A percentile compares a stretch with the other conserved stretches of the same genome.
Conservation (phyloP, 176 grass and related monocot species). For the Oryza nivara region DNA sequence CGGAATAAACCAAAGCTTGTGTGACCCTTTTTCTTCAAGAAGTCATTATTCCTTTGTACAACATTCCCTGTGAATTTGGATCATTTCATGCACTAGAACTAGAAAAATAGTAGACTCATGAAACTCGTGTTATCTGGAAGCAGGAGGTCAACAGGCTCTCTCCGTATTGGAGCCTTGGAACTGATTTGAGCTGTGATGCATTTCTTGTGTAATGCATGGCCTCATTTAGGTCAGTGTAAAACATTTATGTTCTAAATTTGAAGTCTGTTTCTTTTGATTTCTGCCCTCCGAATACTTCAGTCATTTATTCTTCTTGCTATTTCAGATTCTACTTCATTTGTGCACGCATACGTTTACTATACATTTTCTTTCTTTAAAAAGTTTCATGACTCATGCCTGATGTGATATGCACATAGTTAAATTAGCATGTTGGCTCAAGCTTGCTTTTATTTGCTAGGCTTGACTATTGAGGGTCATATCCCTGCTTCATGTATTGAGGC, state of each 20-base stretch:
- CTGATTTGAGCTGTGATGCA: conserved; percentile 84
- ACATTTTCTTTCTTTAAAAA: conserved; percentile 33
- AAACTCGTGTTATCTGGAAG: conserved; percentile 91
- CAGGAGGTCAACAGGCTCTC: conserved; percentile 85
- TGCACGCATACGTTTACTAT: conserved; percentile 25
- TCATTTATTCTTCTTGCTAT: conserved; percentile 34
- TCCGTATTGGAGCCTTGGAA: conserved; percentile 63
- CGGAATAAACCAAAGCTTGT: conserved; percentile 50
- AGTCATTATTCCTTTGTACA: conserved; percentile 41
- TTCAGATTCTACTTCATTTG: conserved; percentile 29
- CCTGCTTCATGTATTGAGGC: conserved; percentile 10
- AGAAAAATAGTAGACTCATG: conserved; percentile 73
- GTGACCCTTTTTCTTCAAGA: conserved; percentile 37
- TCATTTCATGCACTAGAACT: conserved; percentile 65
- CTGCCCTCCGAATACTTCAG: conserved; percentile 8
- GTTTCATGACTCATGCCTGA: conserved; percentile 1
- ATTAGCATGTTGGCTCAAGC: not conserved
- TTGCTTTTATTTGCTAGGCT: not conserved
- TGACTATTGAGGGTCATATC: conserved; percentile 6
- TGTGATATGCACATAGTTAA: conserved; percentile 13
- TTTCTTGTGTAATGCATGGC: conserved; percentile 74
- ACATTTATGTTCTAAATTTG: conserved; percentile 68
- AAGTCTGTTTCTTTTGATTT: conserved; percentile 62
- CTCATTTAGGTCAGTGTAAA: conserved; percentile 87
- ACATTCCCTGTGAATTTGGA: conserved; percentile 65